phyloP scores from a whole-genome alignment of 805 yeast genomes.

The Candida germanica region DNA sequence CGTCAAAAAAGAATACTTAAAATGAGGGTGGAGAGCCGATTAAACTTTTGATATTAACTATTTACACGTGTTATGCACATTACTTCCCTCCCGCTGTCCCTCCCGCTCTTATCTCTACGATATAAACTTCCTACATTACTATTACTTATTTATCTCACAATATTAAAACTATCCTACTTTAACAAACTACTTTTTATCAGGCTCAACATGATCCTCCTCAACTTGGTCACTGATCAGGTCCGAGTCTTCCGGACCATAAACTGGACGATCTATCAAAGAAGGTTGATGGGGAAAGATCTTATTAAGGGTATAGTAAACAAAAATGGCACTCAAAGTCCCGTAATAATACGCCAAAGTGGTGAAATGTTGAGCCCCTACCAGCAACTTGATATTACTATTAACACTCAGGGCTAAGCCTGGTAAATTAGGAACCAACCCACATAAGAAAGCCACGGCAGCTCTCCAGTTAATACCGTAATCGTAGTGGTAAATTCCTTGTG shows the following conservation, averaged over 20 bases:
- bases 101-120: too few relatives aligned
- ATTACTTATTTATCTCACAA: too few relatives aligned
- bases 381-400: constrained; percentile 6
- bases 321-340: constrained; percentile 11
- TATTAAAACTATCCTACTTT: too few relatives aligned
- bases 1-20: too few relatives aligned
- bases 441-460: constrained; percentile 15
- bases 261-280: constrained; percentile 6
- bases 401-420: constrained; percentile 15
- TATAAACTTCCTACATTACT: too few relatives aligned
- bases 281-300: constrained; percentile 8
- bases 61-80: too few relatives aligned
- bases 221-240: constrained; percentile 1
- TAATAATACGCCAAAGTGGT: constrained; percentile 10
- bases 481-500: constrained; percentile 28
- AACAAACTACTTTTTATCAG: too few relatives aligned
- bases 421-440: constrained; percentile 18
- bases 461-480: constrained; percentile 16
- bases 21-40: too few relatives aligned
- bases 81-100: too few relatives aligned
- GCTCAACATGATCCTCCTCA: too few relatives aligned
- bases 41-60: too few relatives aligned
- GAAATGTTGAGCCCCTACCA: constrained; percentile 8
- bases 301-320: constrained; percentile 8
- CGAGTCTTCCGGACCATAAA: constrained; percentile 5